These are phyloP conservation scores for Solanum sitiens DNA, from an alignment of 257 asterid genomes.

Conservation along the genomic window DNA sequence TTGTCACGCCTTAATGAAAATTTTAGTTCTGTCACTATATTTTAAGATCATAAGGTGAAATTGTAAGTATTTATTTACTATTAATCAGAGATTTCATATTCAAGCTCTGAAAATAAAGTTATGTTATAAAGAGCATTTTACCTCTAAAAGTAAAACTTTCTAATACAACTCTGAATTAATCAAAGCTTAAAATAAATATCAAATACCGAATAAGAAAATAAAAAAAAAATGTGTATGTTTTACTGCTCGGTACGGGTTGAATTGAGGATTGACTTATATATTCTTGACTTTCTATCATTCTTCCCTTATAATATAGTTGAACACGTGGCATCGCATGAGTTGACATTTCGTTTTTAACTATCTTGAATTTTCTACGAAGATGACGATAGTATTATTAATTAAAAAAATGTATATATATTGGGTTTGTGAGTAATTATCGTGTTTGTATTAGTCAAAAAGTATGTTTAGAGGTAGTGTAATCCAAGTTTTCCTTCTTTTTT, in stretches of 20 bases:
- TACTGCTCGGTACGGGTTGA: background rate
- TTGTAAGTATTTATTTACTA: too few species aligned
- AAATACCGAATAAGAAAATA: rapidly evolving
- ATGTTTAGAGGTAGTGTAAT: background rate
- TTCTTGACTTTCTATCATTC: background rate
- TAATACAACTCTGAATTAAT: background rate
- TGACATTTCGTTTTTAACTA: background rate
- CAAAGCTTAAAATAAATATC: rapidly evolving
- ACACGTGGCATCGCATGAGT: background rate
- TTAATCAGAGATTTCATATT: too few species aligned
- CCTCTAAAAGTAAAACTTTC: rapidly evolving
- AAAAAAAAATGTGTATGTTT: background rate
- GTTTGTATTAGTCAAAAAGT: background rate
- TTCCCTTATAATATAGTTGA: background rate
- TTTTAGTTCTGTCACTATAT: too few species aligned
- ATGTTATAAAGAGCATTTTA: rapidly evolving
- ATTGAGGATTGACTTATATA: background rate
- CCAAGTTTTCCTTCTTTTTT: background rate
- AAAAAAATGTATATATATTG: background rate
- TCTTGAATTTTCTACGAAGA: background rate
- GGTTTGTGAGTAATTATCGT: background rate
- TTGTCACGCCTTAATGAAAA: rapidly evolving
- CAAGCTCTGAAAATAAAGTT: rapidly evolving
- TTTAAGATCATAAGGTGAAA: too few species aligned
- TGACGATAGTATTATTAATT: background rate